Evolutionary conservation across 371 early-diverging fungal species (phyloP), one percentile per base, ranked within the genome.

Genomic region (Syncephalis fuscata): DNA sequence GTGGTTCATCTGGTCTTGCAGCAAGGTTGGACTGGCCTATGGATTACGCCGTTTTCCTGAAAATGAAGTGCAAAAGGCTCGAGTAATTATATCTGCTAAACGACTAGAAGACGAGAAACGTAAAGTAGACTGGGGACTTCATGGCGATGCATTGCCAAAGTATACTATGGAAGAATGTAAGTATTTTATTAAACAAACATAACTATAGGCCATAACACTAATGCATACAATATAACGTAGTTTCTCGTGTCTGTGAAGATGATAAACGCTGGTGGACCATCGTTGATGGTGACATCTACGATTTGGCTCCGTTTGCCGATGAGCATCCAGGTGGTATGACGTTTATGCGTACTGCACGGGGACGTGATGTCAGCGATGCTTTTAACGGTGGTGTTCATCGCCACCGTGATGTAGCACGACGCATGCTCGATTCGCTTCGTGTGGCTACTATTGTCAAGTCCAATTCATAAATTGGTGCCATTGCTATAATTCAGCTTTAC

Each of bases 331-430:
- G 89, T 46, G 94, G 93, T 52, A 74, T 69, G 44, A 74, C 79
- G 45, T 80, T 85, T 51, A 58, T 93, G 52, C 70, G 72, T 40
- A 61, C 73, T 23, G 72, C 70, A 48, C 57, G 88, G 26, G 94
- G 94, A 48, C 79, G 82, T 58, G 91, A 93, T 55, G 77, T 82
- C 69, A 82, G 88, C 14, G 69, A 69, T 10, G 65, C 83, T 0
- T 92, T 93, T 63, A 86, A 88, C 49, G 94, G 94, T 42, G 85
- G 80, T 44, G 71, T 91, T 43, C 89, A 92, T 61, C 74, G 85
- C 61, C 80, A 80, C 59, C 76, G 78, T 47, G 85, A 84, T 53
- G 85, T 79, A 32, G 88, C 88, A 10, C 76, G 84, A 51, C 85
- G 85, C 65, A 59, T 87, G 36, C 57, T 85, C 57, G 71, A 80